Percentiles rank a stretch among this genome's conserved stretches.
phyloP scores from a whole-genome alignment of 306 rosid species.

The Pachyrhizus erosus region DNA sequence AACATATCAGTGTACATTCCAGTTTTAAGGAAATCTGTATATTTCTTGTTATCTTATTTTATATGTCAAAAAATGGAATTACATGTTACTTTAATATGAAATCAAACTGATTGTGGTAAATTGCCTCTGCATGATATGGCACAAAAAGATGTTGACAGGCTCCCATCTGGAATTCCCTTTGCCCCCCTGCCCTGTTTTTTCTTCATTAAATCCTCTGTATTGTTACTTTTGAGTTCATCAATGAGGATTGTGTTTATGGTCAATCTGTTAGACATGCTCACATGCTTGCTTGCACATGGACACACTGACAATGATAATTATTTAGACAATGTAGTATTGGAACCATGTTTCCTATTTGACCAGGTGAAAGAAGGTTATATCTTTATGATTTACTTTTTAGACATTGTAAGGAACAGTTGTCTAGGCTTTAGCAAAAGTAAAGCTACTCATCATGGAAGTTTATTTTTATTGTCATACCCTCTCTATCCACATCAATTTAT shows the following conservation, averaged over 20 bases:
- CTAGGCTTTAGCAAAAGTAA: not conserved
- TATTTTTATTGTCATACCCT: not conserved
- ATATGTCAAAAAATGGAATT: not conserved
- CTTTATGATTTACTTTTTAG: slow-evolving; percentile 12
- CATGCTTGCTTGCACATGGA: slow-evolving; percentile 26
- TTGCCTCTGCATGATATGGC: slow-evolving; percentile 13
- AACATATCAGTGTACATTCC: not conserved
- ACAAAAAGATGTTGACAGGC: not conserved
- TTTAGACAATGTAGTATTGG: not conserved
- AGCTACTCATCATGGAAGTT: not conserved
- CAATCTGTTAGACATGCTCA: not conserved
- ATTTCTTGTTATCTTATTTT: not conserved
- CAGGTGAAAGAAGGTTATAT: not conserved
- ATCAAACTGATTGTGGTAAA: not conserved
- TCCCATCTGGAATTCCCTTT: not conserved
- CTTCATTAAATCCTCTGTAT: not conserved
- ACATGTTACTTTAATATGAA: not conserved
- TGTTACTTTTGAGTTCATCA: not conserved
- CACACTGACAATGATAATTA: slow-evolving; percentile 7
- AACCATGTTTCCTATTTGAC: not conserved
- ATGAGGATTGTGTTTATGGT: not conserved
- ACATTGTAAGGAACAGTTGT: not conserved
- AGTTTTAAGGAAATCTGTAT: not conserved
- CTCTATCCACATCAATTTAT: slow-evolving; percentile 5
- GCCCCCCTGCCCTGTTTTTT: not conserved